Conservation (phyloP, 768 basidiomycete species). For the Amanita molliuscula region DNA sequence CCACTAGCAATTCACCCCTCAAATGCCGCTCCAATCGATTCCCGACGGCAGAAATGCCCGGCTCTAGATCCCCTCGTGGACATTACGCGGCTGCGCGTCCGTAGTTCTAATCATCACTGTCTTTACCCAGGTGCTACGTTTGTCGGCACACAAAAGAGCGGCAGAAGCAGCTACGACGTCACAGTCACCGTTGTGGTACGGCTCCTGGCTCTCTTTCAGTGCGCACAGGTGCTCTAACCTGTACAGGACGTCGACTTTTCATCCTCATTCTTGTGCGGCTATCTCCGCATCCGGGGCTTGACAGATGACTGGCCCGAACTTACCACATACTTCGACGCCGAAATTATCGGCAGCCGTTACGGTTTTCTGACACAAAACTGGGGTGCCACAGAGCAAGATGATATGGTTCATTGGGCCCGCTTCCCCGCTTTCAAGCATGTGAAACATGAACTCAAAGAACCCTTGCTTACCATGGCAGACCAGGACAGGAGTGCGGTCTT, state of each 20-base stretch:
- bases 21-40: background rate
- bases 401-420: conserved; percentile 89
- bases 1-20: conserved; percentile 7
- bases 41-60: conserved; percentile 13
- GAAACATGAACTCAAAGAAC: conserved; percentile 67
- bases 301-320: conserved; percentile 94
- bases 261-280: conserved; percentile 81
- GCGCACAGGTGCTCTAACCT: background rate
- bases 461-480: conserved; percentile 68
- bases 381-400: conserved; percentile 87
- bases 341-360: conserved; percentile 85
- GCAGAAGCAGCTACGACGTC: conserved; percentile 90
- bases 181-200: conserved; percentile 85
- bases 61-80: conserved; percentile 51
- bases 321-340: conserved; percentile 94
- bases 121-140: conserved; percentile 86
- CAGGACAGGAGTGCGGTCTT: conserved; percentile 77
- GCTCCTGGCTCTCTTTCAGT: conserved; percentile 13
- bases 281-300: conserved; percentile 84
- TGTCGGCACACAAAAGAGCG: conserved; percentile 88
- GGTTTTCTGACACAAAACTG: conserved; percentile 88
- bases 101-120: conserved; percentile 64
- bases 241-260: conserved; percentile 80
- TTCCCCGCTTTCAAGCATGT: conserved; percentile 87
- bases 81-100: conserved; percentile 68